Evolutionary conservation across 163 green algal species (phyloP).

Genomic region (Scenedesmus sp.): DNA sequence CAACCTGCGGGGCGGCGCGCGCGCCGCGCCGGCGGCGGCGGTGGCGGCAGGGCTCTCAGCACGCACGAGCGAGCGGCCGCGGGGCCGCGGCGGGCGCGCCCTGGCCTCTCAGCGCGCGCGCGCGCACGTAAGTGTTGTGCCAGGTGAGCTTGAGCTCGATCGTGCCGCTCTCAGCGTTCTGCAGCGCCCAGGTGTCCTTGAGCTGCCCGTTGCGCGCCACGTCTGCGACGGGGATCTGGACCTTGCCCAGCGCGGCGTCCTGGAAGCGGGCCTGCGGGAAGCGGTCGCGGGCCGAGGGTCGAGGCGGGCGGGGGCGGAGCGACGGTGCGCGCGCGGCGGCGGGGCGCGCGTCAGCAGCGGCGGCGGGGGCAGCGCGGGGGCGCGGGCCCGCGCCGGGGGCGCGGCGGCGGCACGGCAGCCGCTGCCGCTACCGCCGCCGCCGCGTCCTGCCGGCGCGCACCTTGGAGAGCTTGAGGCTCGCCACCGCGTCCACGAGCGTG

Average conservation of each 20-base stretch:
- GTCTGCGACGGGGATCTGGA: conserved; percentile 61
- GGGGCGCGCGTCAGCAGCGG: not conserved
- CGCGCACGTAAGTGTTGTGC: conserved; percentile 46
- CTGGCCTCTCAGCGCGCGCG: too few relatives aligned
- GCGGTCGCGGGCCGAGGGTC: too few relatives aligned
- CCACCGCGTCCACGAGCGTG: conserved; percentile 16
- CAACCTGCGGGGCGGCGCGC: too few relatives aligned
- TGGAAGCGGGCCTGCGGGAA: conserved; percentile 38
- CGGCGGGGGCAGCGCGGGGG: not conserved
- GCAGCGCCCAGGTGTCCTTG: conserved; percentile 67
- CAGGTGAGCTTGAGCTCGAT: conserved; percentile 66
- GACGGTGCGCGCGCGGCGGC: too few relatives aligned
- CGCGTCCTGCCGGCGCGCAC: not conserved
- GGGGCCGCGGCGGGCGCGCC: too few relatives aligned
- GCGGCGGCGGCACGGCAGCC: too few relatives aligned
- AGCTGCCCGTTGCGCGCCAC: conserved; percentile 66
- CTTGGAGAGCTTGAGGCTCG: conserved; percentile 20
- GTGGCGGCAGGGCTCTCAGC: too few relatives aligned
- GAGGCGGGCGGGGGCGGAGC: too few relatives aligned
- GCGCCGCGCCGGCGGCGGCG: too few relatives aligned
- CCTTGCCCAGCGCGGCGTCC: conserved; percentile 56
- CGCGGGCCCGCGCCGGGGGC: too few relatives aligned
- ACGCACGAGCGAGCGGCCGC: too few relatives aligned
- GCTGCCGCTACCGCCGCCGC: too few relatives aligned
- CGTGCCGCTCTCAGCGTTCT: conserved; percentile 68